Evolutionary conservation across 306 rosid species (phyloP).

Genomic region (Citrullus mucosospermus): DNA sequence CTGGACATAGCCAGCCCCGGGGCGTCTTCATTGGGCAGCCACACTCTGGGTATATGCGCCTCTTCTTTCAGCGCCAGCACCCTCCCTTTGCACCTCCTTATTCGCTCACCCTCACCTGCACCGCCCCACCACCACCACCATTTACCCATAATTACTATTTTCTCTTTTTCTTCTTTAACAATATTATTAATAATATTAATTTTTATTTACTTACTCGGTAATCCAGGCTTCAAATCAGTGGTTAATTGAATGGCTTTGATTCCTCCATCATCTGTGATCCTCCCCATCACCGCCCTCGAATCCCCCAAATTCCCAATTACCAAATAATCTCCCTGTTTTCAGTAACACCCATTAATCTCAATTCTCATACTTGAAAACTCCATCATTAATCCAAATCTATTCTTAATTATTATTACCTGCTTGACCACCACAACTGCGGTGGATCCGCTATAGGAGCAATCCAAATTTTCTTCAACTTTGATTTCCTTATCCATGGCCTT

Average conservation of each 20-base stretch:
- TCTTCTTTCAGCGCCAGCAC: constrained; percentile 47
- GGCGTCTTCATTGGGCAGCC: constrained; percentile 35
- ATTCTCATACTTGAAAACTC: too few relatives aligned
- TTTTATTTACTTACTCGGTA: neutral
- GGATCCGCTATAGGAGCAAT: constrained; percentile 50
- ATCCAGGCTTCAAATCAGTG: constrained; percentile 59
- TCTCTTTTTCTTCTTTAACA: too few relatives aligned
- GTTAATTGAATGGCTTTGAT: constrained; percentile 44
- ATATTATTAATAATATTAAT: too few relatives aligned
- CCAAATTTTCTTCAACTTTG: constrained; percentile 42
- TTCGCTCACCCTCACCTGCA: constrained; percentile 50
- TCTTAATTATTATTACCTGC: constrained; percentile 24
- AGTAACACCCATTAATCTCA: too few relatives aligned
- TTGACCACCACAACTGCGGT: constrained; percentile 51
- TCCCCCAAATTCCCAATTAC: constrained; percentile 71
- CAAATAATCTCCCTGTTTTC: constrained; percentile 44
- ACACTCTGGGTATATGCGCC: constrained; percentile 48
- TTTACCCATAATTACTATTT: too few relatives aligned
- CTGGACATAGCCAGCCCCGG: constrained; percentile 85
- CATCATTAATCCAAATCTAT: too few relatives aligned
- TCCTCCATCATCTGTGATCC: constrained; percentile 29
- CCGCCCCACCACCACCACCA: too few relatives aligned
- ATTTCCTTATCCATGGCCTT: constrained; percentile 62
- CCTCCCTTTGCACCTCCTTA: constrained; percentile 42
- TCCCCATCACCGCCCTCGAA: constrained; percentile 75